A percentile compares a stretch with the other conserved stretches of the same genome.
These are phyloP conservation scores for Allomyces javanicus DNA, from an alignment of 192 early-diverging fungal species.

Conservation along the genomic window DNA sequence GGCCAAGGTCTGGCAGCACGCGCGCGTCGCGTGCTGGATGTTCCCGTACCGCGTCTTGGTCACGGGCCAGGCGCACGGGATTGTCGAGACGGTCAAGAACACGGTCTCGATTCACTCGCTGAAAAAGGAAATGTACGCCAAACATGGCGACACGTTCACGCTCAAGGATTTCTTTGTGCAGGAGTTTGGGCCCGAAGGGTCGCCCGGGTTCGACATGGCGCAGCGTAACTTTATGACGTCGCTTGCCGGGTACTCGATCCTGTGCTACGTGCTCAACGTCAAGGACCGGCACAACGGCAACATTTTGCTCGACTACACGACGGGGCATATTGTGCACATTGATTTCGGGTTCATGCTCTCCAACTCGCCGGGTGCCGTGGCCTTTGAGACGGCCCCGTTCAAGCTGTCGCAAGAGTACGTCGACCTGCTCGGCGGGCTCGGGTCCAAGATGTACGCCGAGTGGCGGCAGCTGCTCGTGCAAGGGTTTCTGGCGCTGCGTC, in stretches of 20 bases:
- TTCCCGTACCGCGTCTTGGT: slow-evolving; percentile 66
- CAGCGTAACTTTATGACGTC: slow-evolving; percentile 89
- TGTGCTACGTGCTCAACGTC: slow-evolving; percentile 84
- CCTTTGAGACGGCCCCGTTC: slow-evolving; percentile 94
- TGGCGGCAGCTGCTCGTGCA: slow-evolving; percentile 66
- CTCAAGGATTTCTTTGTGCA: slow-evolving; percentile 82
- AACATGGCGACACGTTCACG: slow-evolving; percentile 63
- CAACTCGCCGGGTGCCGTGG: slow-evolving; percentile 89
- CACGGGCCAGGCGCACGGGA: slow-evolving; percentile 77
- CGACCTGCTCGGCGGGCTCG: slow-evolving; percentile 79
- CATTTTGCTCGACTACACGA: slow-evolving; percentile 60
- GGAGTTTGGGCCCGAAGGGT: slow-evolving; percentile 69
- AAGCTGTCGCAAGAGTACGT: slow-evolving; percentile 95
- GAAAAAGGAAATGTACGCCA: slow-evolving; percentile 89
- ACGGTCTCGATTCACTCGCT: slow-evolving; percentile 93
- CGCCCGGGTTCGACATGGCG: slow-evolving; percentile 59
- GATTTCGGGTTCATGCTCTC: slow-evolving; percentile 99
- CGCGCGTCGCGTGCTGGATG: slow-evolving; percentile 2
- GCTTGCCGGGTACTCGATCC: slow-evolving; percentile 80
- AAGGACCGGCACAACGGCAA: slow-evolving; percentile 98
- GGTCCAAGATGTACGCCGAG: slow-evolving; percentile 67
- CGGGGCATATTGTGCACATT: slow-evolving; percentile 71
- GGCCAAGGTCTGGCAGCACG: slow-evolving; percentile 76
- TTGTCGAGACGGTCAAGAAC: slow-evolving; percentile 89
- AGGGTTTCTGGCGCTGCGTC: slow-evolving; percentile 72